Conservation (phyloP, 306 rosid species). For the Prunus mongolica region DNA sequence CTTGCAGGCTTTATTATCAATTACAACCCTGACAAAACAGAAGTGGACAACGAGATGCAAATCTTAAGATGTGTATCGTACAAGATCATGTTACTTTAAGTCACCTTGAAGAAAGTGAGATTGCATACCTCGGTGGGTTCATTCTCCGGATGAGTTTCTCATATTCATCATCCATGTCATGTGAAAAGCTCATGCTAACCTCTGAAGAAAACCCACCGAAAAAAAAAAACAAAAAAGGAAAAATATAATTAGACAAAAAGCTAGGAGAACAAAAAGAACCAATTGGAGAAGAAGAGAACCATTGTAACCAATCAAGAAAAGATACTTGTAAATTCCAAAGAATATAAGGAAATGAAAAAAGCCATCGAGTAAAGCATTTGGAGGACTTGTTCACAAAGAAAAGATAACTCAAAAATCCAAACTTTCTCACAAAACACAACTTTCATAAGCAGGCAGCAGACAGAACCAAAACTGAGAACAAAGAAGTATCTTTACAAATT, state of each 20-base stretch:
- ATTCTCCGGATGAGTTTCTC: constrained; percentile 81
- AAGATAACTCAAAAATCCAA: not conserved
- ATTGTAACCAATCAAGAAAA: constrained; percentile 37
- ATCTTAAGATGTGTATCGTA: constrained; percentile 8
- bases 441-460: not conserved
- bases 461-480: not conserved
- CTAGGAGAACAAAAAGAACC: constrained; percentile 37
- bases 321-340: constrained; percentile 14
- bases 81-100: constrained; percentile 2
- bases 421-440: not conserved
- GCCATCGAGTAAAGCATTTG: constrained; percentile 11
- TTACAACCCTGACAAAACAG: constrained; percentile 73
- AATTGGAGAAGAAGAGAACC: constrained; percentile 41
- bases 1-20: constrained; percentile 80
- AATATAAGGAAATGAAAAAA: constrained; percentile 18
- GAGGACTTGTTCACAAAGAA: not conserved
- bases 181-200: constrained; percentile 71
- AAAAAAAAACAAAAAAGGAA: not conserved
- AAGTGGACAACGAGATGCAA: constrained; percentile 21
- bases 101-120: constrained; percentile 14
- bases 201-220: constrained; percentile 28
- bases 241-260: constrained; percentile 28
- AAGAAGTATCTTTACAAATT: not conserved
- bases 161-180: constrained; percentile 83
- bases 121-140: constrained; percentile 76